phyloP scores from a whole-genome alignment of 2,329 filamentous ascomycete species.

The Penicillium sp. region DNA sequence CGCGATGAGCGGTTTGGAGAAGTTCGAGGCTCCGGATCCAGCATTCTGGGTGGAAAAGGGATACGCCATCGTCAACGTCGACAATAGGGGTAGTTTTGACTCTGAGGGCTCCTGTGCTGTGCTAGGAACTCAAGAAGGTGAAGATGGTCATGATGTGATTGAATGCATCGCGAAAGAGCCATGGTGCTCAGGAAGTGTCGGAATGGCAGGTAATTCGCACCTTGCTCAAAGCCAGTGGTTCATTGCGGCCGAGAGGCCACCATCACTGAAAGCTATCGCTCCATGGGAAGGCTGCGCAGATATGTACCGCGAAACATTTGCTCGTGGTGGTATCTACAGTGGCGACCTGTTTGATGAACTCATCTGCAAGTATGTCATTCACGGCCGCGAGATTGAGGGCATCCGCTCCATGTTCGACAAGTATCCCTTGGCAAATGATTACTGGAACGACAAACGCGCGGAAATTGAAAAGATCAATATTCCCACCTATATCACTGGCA shows the following conservation, averaged over 20 bases:
- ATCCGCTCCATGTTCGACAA: slow-evolving; percentile 48
- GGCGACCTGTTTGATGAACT: slow-evolving; percentile 47
- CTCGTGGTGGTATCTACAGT: slow-evolving; percentile 45
- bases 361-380: slow-evolving; percentile 45
- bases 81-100: slow-evolving; percentile 38
- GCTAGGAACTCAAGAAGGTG: slow-evolving; percentile 49
- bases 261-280: slow-evolving; percentile 42
- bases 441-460: slow-evolving; percentile 46
- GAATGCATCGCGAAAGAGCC: slow-evolving; percentile 46
- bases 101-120: slow-evolving; percentile 42
- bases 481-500: slow-evolving; percentile 40
- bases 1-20: slow-evolving; percentile 38
- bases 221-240: slow-evolving; percentile 51
- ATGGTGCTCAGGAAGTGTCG: slow-evolving; percentile 52
- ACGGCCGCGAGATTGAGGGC: slow-evolving; percentile 44
- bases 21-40: slow-evolving; percentile 51
- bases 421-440: slow-evolving; percentile 38
- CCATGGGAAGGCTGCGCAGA: slow-evolving; percentile 55
- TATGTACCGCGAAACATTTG: slow-evolving; percentile 53
- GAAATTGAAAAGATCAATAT: slow-evolving; percentile 33
- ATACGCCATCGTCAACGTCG: slow-evolving; percentile 42
- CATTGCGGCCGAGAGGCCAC: slow-evolving; percentile 50
- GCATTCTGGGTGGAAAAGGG: slow-evolving; percentile 35
- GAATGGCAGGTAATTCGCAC: slow-evolving; percentile 51
- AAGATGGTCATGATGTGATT: slow-evolving; percentile 52